Evolutionary conservation across 2,329 filamentous ascomycete genomes (phyloP), one percentile per base, ranked within the genome.

Genomic region (Beauveria bassiana): DNA sequence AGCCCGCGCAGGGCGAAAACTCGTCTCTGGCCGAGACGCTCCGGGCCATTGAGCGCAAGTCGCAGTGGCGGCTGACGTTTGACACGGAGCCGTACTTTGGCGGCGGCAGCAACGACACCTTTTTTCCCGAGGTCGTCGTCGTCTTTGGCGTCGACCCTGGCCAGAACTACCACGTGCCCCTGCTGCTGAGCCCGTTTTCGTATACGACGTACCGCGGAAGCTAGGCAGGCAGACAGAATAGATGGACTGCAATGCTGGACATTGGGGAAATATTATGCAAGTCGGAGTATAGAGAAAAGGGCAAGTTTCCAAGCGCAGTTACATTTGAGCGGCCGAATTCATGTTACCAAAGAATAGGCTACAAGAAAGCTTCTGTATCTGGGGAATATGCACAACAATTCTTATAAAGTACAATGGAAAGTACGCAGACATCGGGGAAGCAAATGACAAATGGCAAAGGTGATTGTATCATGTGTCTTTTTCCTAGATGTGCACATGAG

Each of bases 161-260:
- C 24, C 85, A 90, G 79, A 85, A 88, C 70, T 93, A 90, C 70
- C 90, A 95, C 77, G 89, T 95, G 3, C 90, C 90, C 50, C 74
- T 95, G 70, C 71, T 95, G 72, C 72, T 93, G 75, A 86, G 87
- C 65, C 90, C 90, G 38, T 93, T 87, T 75, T 89, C 87, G 71
- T 95, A 91, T 75, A 89, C 88, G 46, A 93, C 90, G 9, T 95
- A 95, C 74, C 79, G 90, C 52, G 90, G 90, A n/a, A 90, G 87
- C 72, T 91, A 77, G 77, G 34, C 28, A 31, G 9, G 9, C 24
- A 26, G 5, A 26, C 24, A 26, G 24, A 4, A 31, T 31, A 2
- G 9, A 31, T 3, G 28, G 28, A 31, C 28, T 31, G 28, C 28
- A 31, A 9, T 31, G 28, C 28, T 31, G 28, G 2, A 3, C 9